Conservation (phyloP, 164 flowering plant species). For the Nymphaea thermarum region DNA sequence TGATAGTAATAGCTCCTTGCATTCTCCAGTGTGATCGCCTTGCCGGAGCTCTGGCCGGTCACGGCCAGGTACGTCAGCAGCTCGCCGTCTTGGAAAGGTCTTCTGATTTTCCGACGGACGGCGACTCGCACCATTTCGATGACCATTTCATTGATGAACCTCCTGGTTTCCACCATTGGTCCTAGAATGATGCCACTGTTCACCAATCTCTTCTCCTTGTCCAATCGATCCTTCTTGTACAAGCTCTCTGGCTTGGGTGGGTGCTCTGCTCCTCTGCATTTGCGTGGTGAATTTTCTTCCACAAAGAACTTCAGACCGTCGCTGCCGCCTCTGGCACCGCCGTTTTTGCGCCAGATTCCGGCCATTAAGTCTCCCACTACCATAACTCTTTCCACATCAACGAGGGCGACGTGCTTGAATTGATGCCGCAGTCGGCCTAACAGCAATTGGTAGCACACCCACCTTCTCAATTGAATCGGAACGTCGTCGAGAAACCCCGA, state of each 20-base stretch:
- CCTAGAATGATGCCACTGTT: constrained; percentile 46
- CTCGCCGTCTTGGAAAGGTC: constrained; percentile 37
- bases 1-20: constrained; percentile 15
- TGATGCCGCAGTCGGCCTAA: constrained; percentile 61
- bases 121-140: constrained; percentile 48
- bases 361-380: constrained; percentile 29
- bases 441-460: constrained; percentile 89
- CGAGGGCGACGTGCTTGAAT: constrained; percentile 58
- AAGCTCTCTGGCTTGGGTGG: not conserved
- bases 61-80: constrained; percentile 50
- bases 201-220: constrained; percentile 15
- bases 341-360: constrained; percentile 16
- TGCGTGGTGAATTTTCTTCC: constrained; percentile 3
- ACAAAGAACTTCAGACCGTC: constrained; percentile 33
- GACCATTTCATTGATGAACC: constrained; percentile 43
- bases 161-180: constrained; percentile 51
- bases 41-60: constrained; percentile 3
- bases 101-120: constrained; percentile 45
- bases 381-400: constrained; percentile 33
- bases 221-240: constrained; percentile 1
- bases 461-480: constrained; percentile 56
- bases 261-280: not conserved
- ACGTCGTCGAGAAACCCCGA: constrained; percentile 61
- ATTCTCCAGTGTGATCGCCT: not conserved
- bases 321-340: constrained; percentile 27